Evolutionary conservation across 1,284 basidiomycete species (phyloP).

Genomic region (Hortiboletus rubellus): DNA sequence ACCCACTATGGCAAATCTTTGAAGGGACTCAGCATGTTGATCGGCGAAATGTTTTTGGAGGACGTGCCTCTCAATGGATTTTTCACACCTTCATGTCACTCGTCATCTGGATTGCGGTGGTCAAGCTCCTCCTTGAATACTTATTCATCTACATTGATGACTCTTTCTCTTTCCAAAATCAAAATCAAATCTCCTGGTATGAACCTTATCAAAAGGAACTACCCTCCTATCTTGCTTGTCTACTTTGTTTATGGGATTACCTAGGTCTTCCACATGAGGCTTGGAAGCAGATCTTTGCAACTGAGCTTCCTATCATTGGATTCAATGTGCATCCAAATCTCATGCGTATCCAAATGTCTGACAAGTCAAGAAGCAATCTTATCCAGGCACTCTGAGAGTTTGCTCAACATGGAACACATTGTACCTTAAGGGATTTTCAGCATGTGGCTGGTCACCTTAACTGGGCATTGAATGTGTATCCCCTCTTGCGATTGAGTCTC

Average conservation of each 20-base stretch:
- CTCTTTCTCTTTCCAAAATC: constrained; percentile 21
- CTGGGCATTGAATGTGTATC: constrained; percentile 44
- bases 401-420: background rate
- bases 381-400: background rate
- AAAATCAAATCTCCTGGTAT: too few relatives aligned
- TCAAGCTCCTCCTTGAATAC: constrained; percentile 2
- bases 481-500: constrained; percentile 36
- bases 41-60: constrained; percentile 37
- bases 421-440: background rate
- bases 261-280: constrained; percentile 35
- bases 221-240: too few relatives aligned
- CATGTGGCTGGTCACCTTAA: constrained; percentile 39
- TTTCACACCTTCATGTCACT: constrained; percentile 37
- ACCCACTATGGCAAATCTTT: constrained; percentile 44
- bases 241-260: too few relatives aligned
- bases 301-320: constrained; percentile 32
- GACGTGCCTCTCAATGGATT: constrained; percentile 25
- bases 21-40: constrained; percentile 34
- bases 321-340: constrained; percentile 32
- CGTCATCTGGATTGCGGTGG: constrained; percentile 37
- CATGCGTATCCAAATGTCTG: constrained; percentile 27
- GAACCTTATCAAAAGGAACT: too few relatives aligned
- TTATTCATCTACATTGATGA: constrained; percentile 38
- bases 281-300: constrained; percentile 35
- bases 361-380: constrained; percentile 11